Evolutionary conservation across 495 filamentous ascomycete species (phyloP), one percentile per base, ranked within the genome.

Genomic region (Geoglossum glabrum): DNA sequence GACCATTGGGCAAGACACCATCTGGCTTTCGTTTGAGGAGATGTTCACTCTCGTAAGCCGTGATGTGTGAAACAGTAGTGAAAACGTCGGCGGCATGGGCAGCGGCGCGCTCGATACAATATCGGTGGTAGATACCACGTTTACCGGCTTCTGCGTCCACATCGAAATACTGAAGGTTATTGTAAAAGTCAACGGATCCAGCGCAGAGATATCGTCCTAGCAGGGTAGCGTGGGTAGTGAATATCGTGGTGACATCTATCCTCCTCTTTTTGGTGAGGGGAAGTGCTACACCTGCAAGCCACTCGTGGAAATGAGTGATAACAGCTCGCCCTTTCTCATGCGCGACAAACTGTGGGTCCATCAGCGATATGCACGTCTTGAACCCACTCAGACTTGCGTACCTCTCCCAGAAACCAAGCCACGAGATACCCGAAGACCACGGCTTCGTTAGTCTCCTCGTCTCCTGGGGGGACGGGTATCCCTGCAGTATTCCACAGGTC

Each of bases 281-380:
- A 25, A 97, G 74, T 57, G 87, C 92, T n/a, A 98, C 92, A 68
- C 90, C 93, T 7, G 92, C 85, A 52, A 98, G 77, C 92, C 92
- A 98, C 71, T 98, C 92, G 71, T 98, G 92, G 73, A 97, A 98
- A 70, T 98, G 93, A 36, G 88, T 93, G 63, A 98, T 86, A 56
- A 98, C 87, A 0, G 92, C 92, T 59, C 81, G 84, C 49, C 78
- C 80, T 67, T 82, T 87, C 69, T 98, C 92, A 68, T 95, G 90
- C 64, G 82, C 86, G 50, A 95, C 87, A 65, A 86, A 97, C 90
- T 95, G 54, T 0, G 26, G 30, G 54, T 61, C 51, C 55, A 56
- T 61, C 31, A 61, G 43, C 30, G 59, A 59, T 30, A 13, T 1
- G 15, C 50, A 65, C 51, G 19, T 0, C 26, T 61, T 66, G n/a